A percentile compares a stretch with the other conserved stretches of the same genome.
phyloP scores from a whole-genome alignment of 257 asterid genomes.

The Ajuga chamaepitys region DNA sequence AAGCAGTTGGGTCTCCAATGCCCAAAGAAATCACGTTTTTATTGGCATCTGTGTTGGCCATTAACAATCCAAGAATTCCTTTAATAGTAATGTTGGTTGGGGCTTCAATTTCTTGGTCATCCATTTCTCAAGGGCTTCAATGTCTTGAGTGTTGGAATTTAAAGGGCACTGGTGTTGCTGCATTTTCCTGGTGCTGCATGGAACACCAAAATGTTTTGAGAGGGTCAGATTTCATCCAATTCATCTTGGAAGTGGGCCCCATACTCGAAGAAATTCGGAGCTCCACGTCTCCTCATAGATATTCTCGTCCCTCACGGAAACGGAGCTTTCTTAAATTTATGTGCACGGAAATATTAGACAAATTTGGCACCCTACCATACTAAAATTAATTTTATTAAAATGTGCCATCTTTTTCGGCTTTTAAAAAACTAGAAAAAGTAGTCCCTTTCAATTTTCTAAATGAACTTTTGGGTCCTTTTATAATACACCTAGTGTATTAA shows the following conservation, averaged over 20 bases:
- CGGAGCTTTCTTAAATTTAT: no score
- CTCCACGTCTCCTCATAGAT: no score
- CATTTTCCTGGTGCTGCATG: slow-evolving; percentile 11
- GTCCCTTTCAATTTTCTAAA: no score
- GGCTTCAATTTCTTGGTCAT: slow-evolving; percentile 22
- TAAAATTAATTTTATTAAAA: no score
- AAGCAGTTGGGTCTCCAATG: slow-evolving; percentile 80
- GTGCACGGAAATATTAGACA: no score
- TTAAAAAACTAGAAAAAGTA: no score
- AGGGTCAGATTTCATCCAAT: not conserved
- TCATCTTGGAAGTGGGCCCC: not conserved
- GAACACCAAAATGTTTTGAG: not conserved
- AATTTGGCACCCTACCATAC: no score
- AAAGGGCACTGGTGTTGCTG: not conserved
- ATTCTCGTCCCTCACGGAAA: no score
- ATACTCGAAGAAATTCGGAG: no score
- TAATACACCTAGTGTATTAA: no score
- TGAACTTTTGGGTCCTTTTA: no score
- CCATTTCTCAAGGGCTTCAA: not conserved
- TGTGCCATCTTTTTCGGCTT: no score
- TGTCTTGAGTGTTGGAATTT: not conserved
- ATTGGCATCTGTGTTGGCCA: slow-evolving; percentile 25
- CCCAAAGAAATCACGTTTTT: slow-evolving; percentile 59
- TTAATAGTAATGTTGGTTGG: slow-evolving; percentile 59
- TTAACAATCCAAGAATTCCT: slow-evolving; percentile 59